Percentiles rank a stretch among this genome's conserved stretches.
phyloP scores from a whole-genome alignment of 179 eudicot species.

The Camellia oleifera region DNA sequence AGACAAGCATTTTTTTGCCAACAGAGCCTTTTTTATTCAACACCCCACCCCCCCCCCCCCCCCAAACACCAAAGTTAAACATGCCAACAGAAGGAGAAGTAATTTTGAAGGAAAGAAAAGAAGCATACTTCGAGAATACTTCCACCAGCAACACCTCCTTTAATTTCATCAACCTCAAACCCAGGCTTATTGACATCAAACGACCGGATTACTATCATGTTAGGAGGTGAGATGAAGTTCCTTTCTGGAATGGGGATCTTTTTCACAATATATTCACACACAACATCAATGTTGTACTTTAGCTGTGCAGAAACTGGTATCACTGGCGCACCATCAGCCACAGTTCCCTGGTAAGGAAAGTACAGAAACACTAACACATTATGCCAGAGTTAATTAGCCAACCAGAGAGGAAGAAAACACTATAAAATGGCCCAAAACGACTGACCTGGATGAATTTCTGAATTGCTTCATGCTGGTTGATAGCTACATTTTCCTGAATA shows the following conservation, averaged over 20 bases:
- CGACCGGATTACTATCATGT: constrained; percentile 93
- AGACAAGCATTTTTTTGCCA: not conserved
- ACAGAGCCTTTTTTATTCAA: too few species aligned
- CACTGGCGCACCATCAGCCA: constrained; percentile 92
- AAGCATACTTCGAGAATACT: constrained; percentile 74
- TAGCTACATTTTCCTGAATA: constrained; percentile 90
- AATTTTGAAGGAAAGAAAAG: constrained; percentile 1
- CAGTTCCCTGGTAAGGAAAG: constrained; percentile 58
- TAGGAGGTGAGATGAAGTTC: constrained; percentile 81
- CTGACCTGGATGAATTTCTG: constrained; percentile 81
- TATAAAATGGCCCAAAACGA: not conserved
- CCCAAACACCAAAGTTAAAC: not conserved
- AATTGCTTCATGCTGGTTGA: constrained; percentile 92
- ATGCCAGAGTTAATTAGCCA: not conserved
- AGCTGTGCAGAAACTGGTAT: constrained; percentile 94
- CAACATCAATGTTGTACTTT: constrained; percentile 92
- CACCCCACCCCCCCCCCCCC: too few species aligned
- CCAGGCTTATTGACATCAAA: constrained; percentile 97
- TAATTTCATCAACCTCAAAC: constrained; percentile 86
- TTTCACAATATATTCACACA: constrained; percentile 82
- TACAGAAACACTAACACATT: not conserved
- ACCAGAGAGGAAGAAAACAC: not conserved
- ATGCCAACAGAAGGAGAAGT: not conserved
- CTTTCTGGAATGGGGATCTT: constrained; percentile 93
- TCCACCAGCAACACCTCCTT: constrained; percentile 98